Evolutionary conservation across 306 rosid genomes (phyloP).

Genomic region (Quercus robur): DNA sequence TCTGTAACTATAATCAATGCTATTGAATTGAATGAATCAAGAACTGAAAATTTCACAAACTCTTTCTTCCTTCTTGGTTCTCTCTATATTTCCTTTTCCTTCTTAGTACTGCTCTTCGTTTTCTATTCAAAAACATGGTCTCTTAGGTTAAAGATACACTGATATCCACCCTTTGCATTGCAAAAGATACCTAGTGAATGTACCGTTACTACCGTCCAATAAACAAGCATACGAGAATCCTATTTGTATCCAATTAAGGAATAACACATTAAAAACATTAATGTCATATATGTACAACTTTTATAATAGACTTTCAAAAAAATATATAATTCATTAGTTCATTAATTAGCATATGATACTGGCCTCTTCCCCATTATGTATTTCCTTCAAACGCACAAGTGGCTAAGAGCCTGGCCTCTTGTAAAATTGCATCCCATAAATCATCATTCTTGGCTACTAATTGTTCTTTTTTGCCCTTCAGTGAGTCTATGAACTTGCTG

Average conservation of each 20-base stretch:
- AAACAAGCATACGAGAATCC: constrained; percentile 35
- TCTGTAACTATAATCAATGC: no score
- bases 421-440: constrained; percentile 8
- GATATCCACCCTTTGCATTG: constrained; percentile 45
- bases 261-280: no score
- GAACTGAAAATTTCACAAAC: no score
- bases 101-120: no score
- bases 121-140: not conserved
- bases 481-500: constrained; percentile 25
- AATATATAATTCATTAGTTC: no score
- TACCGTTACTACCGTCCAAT: constrained; percentile 19
- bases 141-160: constrained; percentile 34
- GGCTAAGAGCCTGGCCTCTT: constrained; percentile 33
- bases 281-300: no score
- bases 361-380: constrained; percentile 44
- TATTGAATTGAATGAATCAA: no score
- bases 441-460: not conserved
- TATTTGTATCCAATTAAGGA: constrained; percentile 1
- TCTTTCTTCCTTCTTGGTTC: no score
- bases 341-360: not conserved
- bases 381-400: constrained; percentile 34
- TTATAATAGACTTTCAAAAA: no score
- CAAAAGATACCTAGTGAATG: constrained; percentile 28
- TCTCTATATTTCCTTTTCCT: no score
- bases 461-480: constrained; percentile 24